phyloP scores from a whole-genome alignment of 768 basidiomycete genomes.

The Pulveroboletus sp. region DNA sequence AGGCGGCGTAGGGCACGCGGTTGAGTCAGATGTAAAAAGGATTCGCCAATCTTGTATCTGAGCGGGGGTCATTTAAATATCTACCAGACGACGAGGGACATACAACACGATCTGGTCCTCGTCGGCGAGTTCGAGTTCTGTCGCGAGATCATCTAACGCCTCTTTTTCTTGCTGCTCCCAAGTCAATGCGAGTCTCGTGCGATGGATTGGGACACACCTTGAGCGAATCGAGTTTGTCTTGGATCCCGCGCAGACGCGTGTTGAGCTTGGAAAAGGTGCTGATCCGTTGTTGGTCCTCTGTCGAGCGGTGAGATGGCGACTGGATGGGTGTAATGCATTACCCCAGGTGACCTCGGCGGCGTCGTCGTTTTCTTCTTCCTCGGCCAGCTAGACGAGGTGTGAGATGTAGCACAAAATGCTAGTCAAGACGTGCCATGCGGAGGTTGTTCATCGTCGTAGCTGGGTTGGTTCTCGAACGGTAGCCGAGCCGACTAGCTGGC shows the following conservation, averaged over 20 bases:
- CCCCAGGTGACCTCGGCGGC: constrained; percentile 84
- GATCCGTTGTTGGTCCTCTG: constrained; percentile 88
- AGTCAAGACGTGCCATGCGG: too few relatives aligned
- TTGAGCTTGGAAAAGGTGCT: constrained; percentile 92
- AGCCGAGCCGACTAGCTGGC: too few relatives aligned
- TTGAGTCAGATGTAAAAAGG: constrained; percentile 80
- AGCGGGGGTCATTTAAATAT: constrained; percentile 38
- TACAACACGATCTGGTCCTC: constrained; percentile 80
- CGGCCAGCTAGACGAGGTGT: constrained; percentile 50
- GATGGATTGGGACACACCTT: constrained; percentile 49
- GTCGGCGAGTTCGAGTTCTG: constrained; percentile 86
- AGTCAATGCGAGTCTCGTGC: neutral
- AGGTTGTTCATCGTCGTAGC: too few relatives aligned
- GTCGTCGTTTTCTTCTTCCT: constrained; percentile 75
- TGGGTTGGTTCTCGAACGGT: too few relatives aligned
- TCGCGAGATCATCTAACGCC: constrained; percentile 83
- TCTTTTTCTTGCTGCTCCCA: constrained; percentile 84
- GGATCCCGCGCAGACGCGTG: constrained; percentile 65
- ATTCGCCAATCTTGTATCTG: constrained; percentile 90
- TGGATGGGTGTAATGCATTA: constrained; percentile 32
- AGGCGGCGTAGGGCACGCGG: constrained; percentile 67
- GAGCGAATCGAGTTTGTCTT: constrained; percentile 68
- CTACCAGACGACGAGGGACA: constrained; percentile 22
- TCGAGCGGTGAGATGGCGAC: neutral
- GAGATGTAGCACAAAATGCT: too few relatives aligned